These are phyloP conservation scores for Globisporangium iwayamae DNA, from an alignment of 352 stramenopile genomes.

Conservation along the genomic window DNA sequence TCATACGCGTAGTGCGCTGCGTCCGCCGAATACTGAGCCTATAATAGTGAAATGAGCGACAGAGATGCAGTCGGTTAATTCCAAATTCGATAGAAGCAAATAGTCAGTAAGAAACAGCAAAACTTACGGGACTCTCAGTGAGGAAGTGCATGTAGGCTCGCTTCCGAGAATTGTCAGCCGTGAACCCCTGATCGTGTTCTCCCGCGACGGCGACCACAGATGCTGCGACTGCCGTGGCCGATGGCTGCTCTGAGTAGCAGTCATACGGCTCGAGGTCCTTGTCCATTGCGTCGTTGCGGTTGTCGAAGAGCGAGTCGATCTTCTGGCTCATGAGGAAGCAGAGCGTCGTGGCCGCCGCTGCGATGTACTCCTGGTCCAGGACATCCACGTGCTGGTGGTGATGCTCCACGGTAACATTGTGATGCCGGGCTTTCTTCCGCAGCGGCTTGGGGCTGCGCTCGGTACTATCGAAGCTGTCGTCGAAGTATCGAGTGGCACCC, in stretches of 20 bases:
- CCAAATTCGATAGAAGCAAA: background rate
- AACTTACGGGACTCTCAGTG: conserved; percentile 49
- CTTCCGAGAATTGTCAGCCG: conserved; percentile 41
- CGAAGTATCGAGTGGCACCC: background rate
- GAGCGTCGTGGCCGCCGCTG: conserved; percentile 68
- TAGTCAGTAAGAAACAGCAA: background rate
- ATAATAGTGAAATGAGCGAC: background rate
- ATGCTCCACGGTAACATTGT: background rate
- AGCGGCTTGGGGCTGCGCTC: conserved; percentile 20
- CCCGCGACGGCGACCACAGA: background rate
- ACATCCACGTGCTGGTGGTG: conserved; percentile 31
- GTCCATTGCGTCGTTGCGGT: conserved; percentile 32
- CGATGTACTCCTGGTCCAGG: conserved; percentile 79
- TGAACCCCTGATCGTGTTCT: background rate
- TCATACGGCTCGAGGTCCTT: conserved; percentile 69
- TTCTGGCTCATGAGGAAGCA: conserved; percentile 85
- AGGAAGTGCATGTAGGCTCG: conserved; percentile 79
- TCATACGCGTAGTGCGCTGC: conserved; percentile 33
- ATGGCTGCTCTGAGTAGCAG: conserved; percentile 45
- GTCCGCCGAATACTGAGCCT: conserved; percentile 23
- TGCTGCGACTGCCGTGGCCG: background rate
- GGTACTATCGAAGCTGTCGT: background rate
- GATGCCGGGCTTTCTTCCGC: conserved; percentile 58
- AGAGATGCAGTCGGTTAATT: background rate
- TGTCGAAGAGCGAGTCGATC: conserved; percentile 78